Evolutionary conservation across 2,329 filamentous ascomycete species (phyloP).

Genomic region (Pseudocercospora fuligena): DNA sequence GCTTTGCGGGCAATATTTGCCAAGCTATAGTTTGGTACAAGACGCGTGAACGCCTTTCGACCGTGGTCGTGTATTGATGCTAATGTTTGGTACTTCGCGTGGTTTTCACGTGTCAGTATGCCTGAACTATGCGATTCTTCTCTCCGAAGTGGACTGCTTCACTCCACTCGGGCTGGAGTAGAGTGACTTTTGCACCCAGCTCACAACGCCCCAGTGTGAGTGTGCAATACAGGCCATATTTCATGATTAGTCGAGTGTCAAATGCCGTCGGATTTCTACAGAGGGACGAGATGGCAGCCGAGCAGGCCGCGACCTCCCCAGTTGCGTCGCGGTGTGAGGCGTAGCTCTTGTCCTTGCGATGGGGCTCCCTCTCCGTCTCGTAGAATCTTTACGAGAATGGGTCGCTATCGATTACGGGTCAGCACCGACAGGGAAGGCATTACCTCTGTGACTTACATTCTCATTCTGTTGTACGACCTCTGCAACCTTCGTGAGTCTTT

Average conservation of each 20-base stretch:
- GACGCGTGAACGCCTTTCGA: background rate
- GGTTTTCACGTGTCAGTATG: conserved; percentile 2
- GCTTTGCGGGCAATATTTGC: background rate
- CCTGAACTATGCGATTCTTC: background rate
- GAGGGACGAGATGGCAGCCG: conserved; percentile 85
- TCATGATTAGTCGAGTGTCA: background rate
- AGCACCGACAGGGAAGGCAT: conserved; percentile 10
- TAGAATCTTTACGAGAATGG: conserved; percentile 69
- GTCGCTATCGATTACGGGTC: conserved; percentile 57
- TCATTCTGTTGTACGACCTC: conserved; percentile 89
- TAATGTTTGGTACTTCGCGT: conserved; percentile 3
- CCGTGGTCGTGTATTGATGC: background rate
- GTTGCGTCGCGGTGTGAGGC: conserved; percentile 73
- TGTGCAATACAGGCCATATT: background rate
- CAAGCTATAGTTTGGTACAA: background rate
- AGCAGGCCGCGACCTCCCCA: conserved; percentile 92
- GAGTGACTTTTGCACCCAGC: background rate
- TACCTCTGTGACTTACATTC: conserved; percentile 66
- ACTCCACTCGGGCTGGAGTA: background rate
- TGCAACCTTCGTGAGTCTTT: conserved; percentile 82
- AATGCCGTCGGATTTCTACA: conserved; percentile 56
- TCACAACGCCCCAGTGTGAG: background rate
- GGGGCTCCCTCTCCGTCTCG: conserved; percentile 67
- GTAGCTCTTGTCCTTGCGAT: conserved; percentile 65
- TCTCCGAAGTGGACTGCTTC: background rate